Base-by-base conservation (phyloP, 345 rosid genomes). In the Pseudoturritis turrita region DNA sequence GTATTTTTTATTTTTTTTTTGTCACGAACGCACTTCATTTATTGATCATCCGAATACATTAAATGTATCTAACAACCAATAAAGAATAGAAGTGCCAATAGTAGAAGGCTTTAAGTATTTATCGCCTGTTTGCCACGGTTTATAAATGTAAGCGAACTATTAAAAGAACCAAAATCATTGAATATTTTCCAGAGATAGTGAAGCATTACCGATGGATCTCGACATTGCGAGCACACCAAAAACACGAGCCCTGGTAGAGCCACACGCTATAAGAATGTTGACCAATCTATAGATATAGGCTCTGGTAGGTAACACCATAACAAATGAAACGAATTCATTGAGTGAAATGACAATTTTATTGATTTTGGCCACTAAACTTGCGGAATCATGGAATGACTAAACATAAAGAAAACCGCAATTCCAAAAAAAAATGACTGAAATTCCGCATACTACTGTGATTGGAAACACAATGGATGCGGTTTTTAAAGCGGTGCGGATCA, bases 211-310 rank as follows among this genome's bases (percentile, higher is more conserved):
- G 2, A 92, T 86, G 14, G 98, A 82, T 62, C 98, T 87, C 35
- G 98, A 92, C 89, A 90, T 89, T n/a, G 98, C 95, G 43, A 92
- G 96, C 44, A 88, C 91, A 37, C 96, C 91, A 4, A 81, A 80
- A 52, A 91, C 93, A 5, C 93, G 96, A 18, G 82, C 80, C 1
- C 96, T 96, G 7, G 43, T 15, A 65, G 19, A 74, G 43, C 52
- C 60, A 65, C 49, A 46, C 53, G 3, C 35, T 37, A 47, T 58
- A 39, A 49, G 53, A 37, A 28, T 19, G 2, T 45, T 56, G 26
- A 58, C 45, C 46, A 41, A 47, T 45, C 45, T 26, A 58, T 47
- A 46, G 3, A 28, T 47, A 19, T 36, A 23, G 12, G 12, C 31
- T 56, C n/a, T 21, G 31, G 10, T 13, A 55, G 44, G 33, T 52